These are phyloP conservation scores for Microbotryum intermedium DNA, from an alignment of 1,284 basidiomycete species.

Conservation along the genomic window DNA sequence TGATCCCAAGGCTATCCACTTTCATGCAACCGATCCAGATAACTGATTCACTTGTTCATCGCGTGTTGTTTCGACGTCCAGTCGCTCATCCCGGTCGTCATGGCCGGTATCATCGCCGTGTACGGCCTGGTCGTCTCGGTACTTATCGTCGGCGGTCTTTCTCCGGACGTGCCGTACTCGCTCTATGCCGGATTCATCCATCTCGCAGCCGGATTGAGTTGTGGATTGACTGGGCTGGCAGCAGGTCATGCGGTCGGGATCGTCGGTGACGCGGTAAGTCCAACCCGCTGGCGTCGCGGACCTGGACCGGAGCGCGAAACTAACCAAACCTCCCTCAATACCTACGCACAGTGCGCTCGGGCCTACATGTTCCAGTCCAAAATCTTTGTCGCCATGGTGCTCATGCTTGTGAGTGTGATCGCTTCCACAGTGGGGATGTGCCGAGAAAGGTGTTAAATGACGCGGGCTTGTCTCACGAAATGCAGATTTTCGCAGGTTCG, in stretches of 20 bases:
- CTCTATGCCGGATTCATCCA: constrained; percentile 86
- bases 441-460: constrained; percentile 43
- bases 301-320: constrained; percentile 2
- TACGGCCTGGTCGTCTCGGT: constrained; percentile 89
- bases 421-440: background rate
- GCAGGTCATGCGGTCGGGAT: constrained; percentile 96
- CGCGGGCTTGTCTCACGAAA: background rate
- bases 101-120: constrained; percentile 96
- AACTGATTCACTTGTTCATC: background rate
- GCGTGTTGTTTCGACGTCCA: constrained; percentile 37
- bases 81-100: constrained; percentile 93
- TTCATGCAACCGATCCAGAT: background rate
- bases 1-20: background rate
- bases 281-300: too few relatives aligned
- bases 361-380: constrained; percentile 85
- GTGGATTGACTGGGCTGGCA: constrained; percentile 86
- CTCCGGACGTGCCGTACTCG: constrained; percentile 51
- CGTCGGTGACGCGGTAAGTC: constrained; percentile 80
- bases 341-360: constrained; percentile 54
- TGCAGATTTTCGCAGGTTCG: constrained; percentile 25
- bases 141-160: constrained; percentile 66
- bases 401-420: constrained; percentile 28
- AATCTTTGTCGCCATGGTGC: constrained; percentile 72
- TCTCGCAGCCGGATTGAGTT: constrained; percentile 84
- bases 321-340: background rate